Conservation (phyloP, 2,329 filamentous ascomycete species). For the Dothiorella sarmentorum region DNA sequence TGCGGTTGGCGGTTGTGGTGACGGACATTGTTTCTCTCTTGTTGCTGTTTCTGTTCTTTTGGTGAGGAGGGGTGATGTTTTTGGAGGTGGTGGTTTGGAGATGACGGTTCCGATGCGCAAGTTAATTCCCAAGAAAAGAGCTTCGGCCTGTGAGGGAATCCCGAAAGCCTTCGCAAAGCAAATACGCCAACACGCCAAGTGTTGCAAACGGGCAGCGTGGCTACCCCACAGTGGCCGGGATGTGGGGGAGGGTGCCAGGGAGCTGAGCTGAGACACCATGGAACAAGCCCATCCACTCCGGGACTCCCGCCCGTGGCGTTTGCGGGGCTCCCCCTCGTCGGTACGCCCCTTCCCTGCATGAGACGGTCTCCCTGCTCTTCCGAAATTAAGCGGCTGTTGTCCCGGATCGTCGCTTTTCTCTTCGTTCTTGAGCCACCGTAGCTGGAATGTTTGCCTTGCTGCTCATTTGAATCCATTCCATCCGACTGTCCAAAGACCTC, state of each 20-base stretch:
- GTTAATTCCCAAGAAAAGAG: neutral
- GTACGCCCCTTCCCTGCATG: neutral
- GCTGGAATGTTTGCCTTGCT: neutral
- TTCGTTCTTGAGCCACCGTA: neutral
- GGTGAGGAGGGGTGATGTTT: neutral
- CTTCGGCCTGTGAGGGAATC: too few species aligned
- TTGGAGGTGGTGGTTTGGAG: neutral
- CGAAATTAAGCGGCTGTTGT: neutral
- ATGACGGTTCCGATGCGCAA: neutral
- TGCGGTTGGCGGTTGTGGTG: conserved; percentile 42
- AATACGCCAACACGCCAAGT: too few species aligned
- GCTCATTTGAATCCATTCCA: neutral
- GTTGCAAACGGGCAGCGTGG: too few species aligned
- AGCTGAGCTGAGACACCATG: too few species aligned
- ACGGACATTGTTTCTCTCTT: conserved; percentile 38
- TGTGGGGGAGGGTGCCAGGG: conserved; percentile 2
- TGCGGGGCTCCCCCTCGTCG: neutral
- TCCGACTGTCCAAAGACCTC: neutral
- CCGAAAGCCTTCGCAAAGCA: too few species aligned
- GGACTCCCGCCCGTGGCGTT: neutral
- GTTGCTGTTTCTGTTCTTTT: too few species aligned
- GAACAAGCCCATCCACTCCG: conserved; percentile 1
- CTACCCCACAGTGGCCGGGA: conserved; percentile 11
- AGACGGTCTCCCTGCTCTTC: too few species aligned
- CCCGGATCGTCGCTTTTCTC: neutral